Evolutionary conservation across 768 basidiomycete species (phyloP).

Genomic region (Lactifluus volemus): DNA sequence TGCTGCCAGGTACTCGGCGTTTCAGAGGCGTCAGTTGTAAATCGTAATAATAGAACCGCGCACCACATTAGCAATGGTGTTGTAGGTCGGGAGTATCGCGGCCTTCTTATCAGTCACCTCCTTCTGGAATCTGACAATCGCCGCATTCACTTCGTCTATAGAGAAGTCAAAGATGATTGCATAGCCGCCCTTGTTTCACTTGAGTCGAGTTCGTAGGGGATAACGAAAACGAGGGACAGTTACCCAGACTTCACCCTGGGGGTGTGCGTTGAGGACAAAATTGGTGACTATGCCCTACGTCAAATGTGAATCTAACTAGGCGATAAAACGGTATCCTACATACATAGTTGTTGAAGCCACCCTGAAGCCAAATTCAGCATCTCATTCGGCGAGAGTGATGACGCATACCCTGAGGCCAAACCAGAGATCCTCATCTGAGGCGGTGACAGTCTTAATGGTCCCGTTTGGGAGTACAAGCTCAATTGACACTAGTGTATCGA

Average conservation of each 20-base stretch:
- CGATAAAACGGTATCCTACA: too few species aligned
- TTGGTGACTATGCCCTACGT: slow-evolving; percentile 12
- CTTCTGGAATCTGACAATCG: slow-evolving; percentile 1
- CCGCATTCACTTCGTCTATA: slow-evolving; percentile 24
- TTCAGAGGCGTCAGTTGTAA: not conserved
- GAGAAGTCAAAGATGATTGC: not conserved
- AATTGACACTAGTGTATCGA: slow-evolving; percentile 28
- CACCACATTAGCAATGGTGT: not conserved
- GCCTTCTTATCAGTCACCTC: slow-evolving; percentile 11
- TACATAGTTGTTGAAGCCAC: too few species aligned
- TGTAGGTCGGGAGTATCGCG: not conserved
- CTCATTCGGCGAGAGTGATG: too few species aligned
- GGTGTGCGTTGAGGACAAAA: slow-evolving; percentile 10
- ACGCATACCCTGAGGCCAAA: slow-evolving; percentile 12
- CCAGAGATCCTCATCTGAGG: slow-evolving; percentile 2
- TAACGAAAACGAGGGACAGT: not conserved
- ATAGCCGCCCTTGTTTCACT: not conserved
- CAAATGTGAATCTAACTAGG: too few species aligned
- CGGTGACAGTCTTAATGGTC: not conserved
- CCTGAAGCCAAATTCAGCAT: too few species aligned
- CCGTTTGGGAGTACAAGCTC: slow-evolving; percentile 28
- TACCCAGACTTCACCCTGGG: slow-evolving; percentile 14
- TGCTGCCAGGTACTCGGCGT: not conserved
- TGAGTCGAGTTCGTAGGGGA: not conserved
- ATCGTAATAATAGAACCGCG: not conserved